These are phyloP conservation scores for Sphaceloma murrayae DNA, from an alignment of 2,329 filamentous ascomycete genomes.

Conservation along the genomic window DNA sequence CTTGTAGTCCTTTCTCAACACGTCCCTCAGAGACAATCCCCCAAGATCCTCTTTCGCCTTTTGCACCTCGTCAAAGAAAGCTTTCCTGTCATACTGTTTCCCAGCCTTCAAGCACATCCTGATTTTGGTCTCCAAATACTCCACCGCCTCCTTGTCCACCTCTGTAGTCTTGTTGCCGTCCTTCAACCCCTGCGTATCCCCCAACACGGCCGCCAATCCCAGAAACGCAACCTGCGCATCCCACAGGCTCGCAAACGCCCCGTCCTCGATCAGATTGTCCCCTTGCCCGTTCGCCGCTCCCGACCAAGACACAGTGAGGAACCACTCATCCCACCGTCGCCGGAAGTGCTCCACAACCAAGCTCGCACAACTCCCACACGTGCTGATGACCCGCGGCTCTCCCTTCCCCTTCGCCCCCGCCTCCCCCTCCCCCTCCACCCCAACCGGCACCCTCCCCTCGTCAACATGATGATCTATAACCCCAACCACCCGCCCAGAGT, in stretches of 20 bases:
- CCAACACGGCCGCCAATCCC: conserved; percentile 59
- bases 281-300: conserved; percentile 34
- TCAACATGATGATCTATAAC: conserved; percentile 75
- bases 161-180: conserved; percentile 52
- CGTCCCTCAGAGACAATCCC: conserved; percentile 51
- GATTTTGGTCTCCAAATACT: conserved; percentile 50
- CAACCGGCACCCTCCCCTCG: conserved; percentile 46
- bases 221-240: conserved; percentile 57
- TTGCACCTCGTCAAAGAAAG: conserved; percentile 52
- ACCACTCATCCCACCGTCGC: conserved; percentile 45
- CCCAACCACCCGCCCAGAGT: conserved; percentile 47
- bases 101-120: conserved; percentile 29
- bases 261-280: conserved; percentile 29
- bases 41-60: conserved; percentile 60
- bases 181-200: conserved; percentile 60
- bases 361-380: conserved; percentile 63
- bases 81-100: conserved; percentile 41
- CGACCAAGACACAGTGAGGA: conserved; percentile 22
- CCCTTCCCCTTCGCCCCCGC: conserved; percentile 41
- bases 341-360: conserved; percentile 54
- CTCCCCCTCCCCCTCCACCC: conserved; percentile 45
- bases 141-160: conserved; percentile 49
- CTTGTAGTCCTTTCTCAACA: conserved; percentile 78
- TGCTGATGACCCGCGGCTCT: conserved; percentile 52
- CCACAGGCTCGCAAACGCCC: conserved; percentile 31